Percentiles rank a stretch among this genome's conserved stretches.
These are phyloP conservation scores for Huntiella abstrusa DNA, from an alignment of 2,329 filamentous ascomycete genomes.

Conservation along the genomic window DNA sequence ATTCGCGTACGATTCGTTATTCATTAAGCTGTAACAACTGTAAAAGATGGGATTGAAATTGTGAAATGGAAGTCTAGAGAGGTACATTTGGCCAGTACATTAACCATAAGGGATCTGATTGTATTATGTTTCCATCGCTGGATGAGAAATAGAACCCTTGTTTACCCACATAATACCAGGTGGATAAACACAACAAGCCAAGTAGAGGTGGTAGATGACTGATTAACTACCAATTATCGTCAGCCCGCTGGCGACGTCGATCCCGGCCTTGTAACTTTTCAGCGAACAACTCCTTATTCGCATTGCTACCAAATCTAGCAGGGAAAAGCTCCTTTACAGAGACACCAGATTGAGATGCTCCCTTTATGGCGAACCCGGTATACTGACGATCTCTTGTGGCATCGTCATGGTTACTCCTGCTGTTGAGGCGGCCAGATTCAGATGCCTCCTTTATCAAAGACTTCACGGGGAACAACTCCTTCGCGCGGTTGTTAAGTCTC, in stretches of 20 bases:
- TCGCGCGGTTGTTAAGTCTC: constrained; percentile 16
- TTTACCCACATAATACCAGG: too few relatives aligned
- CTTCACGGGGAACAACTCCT: constrained; percentile 22
- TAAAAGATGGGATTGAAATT: too few relatives aligned
- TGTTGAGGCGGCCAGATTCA: not conserved
- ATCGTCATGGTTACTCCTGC: not conserved
- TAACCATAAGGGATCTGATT: too few relatives aligned
- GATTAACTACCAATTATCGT: constrained; percentile 37
- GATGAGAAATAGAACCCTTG: too few relatives aligned
- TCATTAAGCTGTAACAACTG: too few relatives aligned
- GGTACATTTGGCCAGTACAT: too few relatives aligned
- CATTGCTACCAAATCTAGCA: constrained; percentile 22
- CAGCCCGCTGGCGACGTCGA: constrained; percentile 44
- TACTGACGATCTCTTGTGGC: not conserved
- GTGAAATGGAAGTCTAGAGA: too few relatives aligned
- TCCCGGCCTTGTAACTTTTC: constrained; percentile 39
- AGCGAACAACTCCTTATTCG: constrained; percentile 51
- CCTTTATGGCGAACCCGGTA: constrained; percentile 9
- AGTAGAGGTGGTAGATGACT: constrained; percentile 26
- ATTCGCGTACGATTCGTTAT: too few relatives aligned
- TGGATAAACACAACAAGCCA: too few relatives aligned
- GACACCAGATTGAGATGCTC: not conserved
- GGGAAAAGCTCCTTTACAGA: constrained; percentile 11
- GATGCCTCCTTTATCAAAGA: constrained; percentile 9
- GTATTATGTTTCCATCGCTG: too few relatives aligned